Evolutionary conservation across 179 eudicot species (phyloP).

Genomic region (Spinacia oleracea): DNA sequence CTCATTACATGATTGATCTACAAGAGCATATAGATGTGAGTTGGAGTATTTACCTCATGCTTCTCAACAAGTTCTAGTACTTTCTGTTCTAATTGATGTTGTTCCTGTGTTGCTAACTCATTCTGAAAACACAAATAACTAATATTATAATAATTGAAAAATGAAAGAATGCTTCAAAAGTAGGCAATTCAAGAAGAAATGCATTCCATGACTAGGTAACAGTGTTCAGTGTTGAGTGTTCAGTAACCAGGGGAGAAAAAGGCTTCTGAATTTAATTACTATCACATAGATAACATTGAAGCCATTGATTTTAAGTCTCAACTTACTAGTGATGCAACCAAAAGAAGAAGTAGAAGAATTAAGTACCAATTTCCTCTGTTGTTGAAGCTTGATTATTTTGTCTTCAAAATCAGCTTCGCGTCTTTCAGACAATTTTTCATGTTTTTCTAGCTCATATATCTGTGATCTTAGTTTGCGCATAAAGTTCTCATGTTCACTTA

Average conservation of each 20-base stretch:
- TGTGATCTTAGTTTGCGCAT: conserved; percentile 35
- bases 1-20: neutral
- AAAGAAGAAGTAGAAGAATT: no score
- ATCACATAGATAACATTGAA: neutral
- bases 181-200: neutral
- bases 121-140: conserved; percentile 48
- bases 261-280: neutral
- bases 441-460: conserved; percentile 34
- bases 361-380: conserved; percentile 43
- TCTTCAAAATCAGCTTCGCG: conserved; percentile 49
- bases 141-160: neutral
- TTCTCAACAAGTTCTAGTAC: conserved; percentile 57
- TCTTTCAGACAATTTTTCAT: conserved; percentile 39
- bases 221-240: neutral
- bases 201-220: neutral
- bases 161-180: neutral
- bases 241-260: neutral
- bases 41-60: conserved; percentile 53
- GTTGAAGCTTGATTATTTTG: conserved; percentile 42
- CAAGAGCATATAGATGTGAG: conserved; percentile 9
- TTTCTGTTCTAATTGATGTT: conserved; percentile 62
- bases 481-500: conserved; percentile 38
- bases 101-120: conserved; percentile 65
- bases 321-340: neutral
- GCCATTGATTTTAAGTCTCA: neutral